phyloP scores from a whole-genome alignment of 2,329 filamentous ascomycete species.

The Raffaelea ambrosiae region DNA sequence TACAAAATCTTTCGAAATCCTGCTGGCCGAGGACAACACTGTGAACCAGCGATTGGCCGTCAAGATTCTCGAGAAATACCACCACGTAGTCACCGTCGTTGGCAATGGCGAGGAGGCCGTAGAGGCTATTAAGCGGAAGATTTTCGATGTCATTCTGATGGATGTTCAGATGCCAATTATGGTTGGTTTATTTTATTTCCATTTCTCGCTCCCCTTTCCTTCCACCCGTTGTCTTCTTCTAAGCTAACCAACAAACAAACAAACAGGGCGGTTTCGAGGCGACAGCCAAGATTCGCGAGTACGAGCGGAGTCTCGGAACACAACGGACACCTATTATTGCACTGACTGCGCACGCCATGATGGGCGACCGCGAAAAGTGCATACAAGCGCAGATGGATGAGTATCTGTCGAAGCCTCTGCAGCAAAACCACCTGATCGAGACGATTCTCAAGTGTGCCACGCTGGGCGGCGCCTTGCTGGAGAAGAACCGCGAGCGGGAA shows the following conservation, averaged over 20 bases:
- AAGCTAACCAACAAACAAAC: no score
- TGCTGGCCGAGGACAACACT: conserved; percentile 92
- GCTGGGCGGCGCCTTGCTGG: conserved; percentile 72
- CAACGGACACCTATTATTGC: conserved; percentile 92
- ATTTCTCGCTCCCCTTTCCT: conserved; percentile 24
- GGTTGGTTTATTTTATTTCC: conserved; percentile 41
- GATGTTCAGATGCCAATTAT: conserved; percentile 99
- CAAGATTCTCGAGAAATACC: conserved; percentile 95
- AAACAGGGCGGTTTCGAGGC: conserved; percentile 88
- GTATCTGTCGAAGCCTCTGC: conserved; percentile 70
- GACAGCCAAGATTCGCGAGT: conserved; percentile 92
- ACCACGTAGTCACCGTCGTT: conserved; percentile 85
- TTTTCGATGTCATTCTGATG: conserved; percentile 97
- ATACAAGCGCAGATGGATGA: conserved; percentile 99
- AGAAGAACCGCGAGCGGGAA: conserved; percentile 61
- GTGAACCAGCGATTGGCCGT: conserved; percentile 95
- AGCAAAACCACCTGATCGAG: conserved; percentile 19
- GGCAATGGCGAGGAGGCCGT: conserved; percentile 92
- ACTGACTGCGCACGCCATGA: conserved; percentile 95
- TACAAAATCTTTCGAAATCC: conserved; percentile 89
- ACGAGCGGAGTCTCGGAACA: conserved; percentile 72
- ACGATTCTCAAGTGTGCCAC: conserved; percentile 88
- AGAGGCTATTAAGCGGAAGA: conserved; percentile 81
- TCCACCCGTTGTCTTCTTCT: neutral
- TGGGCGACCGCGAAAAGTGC: conserved; percentile 95